These are phyloP conservation scores for Nitzschia sp. DNA, from an alignment of 108 stramenopile genomes.

Conservation along the genomic window DNA sequence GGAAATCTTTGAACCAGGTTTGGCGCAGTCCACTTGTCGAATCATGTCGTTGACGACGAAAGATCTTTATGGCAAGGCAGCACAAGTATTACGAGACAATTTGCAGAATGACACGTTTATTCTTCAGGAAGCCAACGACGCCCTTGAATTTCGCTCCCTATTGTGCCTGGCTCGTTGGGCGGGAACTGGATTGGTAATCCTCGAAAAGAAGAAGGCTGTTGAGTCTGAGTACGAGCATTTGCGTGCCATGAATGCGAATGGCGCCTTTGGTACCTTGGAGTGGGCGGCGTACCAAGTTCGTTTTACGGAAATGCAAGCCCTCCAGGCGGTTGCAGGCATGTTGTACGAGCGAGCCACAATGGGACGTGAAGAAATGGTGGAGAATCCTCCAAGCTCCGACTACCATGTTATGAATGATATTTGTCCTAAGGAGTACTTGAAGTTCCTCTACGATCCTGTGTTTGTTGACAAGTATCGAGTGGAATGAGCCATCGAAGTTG, in stretches of 20 bases:
- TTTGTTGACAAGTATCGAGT: constrained; percentile 4
- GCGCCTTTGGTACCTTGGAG: constrained; percentile 25
- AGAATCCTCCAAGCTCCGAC: constrained; percentile 2
- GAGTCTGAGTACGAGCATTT: constrained; percentile 10
- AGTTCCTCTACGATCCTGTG: constrained; percentile 15
- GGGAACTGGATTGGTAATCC: constrained; percentile 27
- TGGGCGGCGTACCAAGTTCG: constrained; percentile 38
- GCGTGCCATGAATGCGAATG: constrained; percentile 5
- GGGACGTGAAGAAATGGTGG: constrained; percentile 7
- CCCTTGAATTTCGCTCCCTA: constrained; percentile 60
- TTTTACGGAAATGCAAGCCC: constrained; percentile 45
- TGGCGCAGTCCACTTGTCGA: constrained; percentile 58
- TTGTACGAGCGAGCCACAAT: constrained; percentile 6
- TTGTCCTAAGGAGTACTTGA: constrained; percentile 27
- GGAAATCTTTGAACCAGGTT: constrained; percentile 12
- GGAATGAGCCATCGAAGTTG: not conserved
- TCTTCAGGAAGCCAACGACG: constrained; percentile 43
- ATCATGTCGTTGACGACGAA: constrained; percentile 57
- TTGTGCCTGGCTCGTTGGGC: constrained; percentile 59
- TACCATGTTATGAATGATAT: constrained; percentile 22
- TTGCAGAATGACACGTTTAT: constrained; percentile 38
- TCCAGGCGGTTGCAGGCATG: constrained; percentile 19
- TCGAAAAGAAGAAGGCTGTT: constrained; percentile 20
- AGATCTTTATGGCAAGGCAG: constrained; percentile 63
- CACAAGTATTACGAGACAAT: constrained; percentile 44